Conservation (phyloP, 2,329 filamentous ascomycete genomes). For the Alternaria novae-zelandiae region DNA sequence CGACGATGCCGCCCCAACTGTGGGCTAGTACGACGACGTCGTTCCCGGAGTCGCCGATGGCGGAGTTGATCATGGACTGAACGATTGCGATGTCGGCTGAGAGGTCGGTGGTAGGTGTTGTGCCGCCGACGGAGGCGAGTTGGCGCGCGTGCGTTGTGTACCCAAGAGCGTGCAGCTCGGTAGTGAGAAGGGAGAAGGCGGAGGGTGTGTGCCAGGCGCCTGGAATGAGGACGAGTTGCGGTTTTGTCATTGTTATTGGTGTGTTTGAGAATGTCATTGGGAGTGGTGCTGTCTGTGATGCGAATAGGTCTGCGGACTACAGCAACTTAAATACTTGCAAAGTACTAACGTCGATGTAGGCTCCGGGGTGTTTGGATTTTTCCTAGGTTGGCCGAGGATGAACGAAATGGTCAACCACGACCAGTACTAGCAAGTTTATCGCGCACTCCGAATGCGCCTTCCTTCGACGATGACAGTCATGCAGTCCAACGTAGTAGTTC, state of each 20-base stretch:
- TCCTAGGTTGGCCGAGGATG: background rate
- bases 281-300: too few relatives aligned
- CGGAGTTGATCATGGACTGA: conserved; percentile 37
- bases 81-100: conserved; percentile 45
- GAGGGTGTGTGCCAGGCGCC: conserved; percentile 48
- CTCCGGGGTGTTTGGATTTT: background rate
- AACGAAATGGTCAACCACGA: too few relatives aligned
- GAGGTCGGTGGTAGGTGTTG: conserved; percentile 36
- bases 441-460: background rate
- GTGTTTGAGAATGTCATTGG: background rate
- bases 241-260: conserved; percentile 31
- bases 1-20: conserved; percentile 54
- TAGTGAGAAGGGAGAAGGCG: conserved; percentile 31
- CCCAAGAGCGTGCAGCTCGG: conserved; percentile 36
- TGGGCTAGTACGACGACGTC: conserved; percentile 54
- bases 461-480: background rate
- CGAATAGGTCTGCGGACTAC: too few relatives aligned
- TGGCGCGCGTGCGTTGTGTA: conserved; percentile 38
- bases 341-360: background rate
- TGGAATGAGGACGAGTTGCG: conserved; percentile 46
- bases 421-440: background rate
- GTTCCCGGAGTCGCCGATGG: conserved; percentile 48
- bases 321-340: background rate
- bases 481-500: background rate
- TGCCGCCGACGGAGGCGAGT: conserved; percentile 36